Base-by-base conservation (phyloP, 78 protist species). In the Corallochytrium limacisporum region DNA sequence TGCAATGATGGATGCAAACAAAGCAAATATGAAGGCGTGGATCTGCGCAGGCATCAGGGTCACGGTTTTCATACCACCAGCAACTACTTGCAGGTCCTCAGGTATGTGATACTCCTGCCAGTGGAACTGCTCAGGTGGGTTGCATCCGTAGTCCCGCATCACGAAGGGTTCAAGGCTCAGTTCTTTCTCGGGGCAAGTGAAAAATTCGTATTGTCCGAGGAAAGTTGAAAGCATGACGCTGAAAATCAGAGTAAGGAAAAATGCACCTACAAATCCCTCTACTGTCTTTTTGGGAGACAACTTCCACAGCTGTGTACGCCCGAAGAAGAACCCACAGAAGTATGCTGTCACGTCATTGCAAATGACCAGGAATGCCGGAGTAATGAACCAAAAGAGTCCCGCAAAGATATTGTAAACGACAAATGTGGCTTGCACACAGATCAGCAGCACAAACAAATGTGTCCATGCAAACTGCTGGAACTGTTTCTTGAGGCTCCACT, bases 241-340 rank as follows among this genome's bases (percentile, higher is more conserved):
- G 42, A 73, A 79, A 4, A 85, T 18, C 35, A 84, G 28, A n/a
- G 96, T 91, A 56, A 75, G 60, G 26, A 86, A 29, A 40, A 76
- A 55, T 4, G 90, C 96, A 39, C 97, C 97, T 44, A 85, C 69
- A 76, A 88, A 92, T 29, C 97, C 97, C 55, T 92, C 97, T 92
- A 90, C 85, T 10, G 98, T 93, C 66, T 93, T 93, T 48, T 89
- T 93, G 48, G 97, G 95, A 6, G 88, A 77, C 44, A 93, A 74
- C 24, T 63, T 47, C 75, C 85, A 85, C 36, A 93, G 89, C n/a
- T 79, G 91, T 15, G 79, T 74, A 5, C 54, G 24, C 56, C 97
- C 97, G 31, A 86, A 77, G 54, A 72, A 59, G 65, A 80, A 72
- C 39, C 93, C 94, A 56, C 50, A 85, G 29, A 87, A 54, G 75